Evolutionary conservation across 345 rosid genomes (phyloP).

Genomic region (Gossypium arboreum): DNA sequence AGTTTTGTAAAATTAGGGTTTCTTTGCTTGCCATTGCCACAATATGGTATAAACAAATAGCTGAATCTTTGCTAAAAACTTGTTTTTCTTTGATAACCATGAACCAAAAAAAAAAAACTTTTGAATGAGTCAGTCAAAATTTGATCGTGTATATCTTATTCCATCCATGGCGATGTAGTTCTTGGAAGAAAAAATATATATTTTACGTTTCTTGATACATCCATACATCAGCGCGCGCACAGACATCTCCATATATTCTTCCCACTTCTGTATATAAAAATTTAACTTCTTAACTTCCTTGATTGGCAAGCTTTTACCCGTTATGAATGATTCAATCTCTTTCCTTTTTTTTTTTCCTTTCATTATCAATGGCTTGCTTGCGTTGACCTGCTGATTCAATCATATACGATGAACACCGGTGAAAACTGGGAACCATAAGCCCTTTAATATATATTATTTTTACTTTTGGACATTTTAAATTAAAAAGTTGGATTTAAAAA

Average conservation of each 20-base stretch:
- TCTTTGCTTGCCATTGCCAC: neutral
- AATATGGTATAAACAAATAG: neutral
- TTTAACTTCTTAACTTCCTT: neutral
- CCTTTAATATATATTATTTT: no score
- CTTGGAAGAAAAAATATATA: neutral
- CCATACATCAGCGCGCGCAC: no score
- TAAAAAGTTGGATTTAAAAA: no score
- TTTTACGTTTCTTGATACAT: no score
- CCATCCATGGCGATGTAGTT: neutral
- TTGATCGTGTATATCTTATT: neutral
- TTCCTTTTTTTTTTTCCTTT: no score
- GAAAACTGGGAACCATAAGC: no score
- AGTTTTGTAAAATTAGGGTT: neutral
- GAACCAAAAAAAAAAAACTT: neutral
- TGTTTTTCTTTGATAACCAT: neutral
- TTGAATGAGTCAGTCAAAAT: neutral
- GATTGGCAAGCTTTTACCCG: no score
- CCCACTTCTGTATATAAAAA: neutral
- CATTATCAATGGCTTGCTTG: no score
- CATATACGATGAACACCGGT: no score
- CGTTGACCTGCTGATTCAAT: no score
- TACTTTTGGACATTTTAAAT: no score
- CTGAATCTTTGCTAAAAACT: neutral
- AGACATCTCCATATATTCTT: neutral
- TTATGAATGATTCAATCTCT: no score